Base-by-base conservation (phyloP, 345 rosid species). In the Schrenkiella parvula region DNA sequence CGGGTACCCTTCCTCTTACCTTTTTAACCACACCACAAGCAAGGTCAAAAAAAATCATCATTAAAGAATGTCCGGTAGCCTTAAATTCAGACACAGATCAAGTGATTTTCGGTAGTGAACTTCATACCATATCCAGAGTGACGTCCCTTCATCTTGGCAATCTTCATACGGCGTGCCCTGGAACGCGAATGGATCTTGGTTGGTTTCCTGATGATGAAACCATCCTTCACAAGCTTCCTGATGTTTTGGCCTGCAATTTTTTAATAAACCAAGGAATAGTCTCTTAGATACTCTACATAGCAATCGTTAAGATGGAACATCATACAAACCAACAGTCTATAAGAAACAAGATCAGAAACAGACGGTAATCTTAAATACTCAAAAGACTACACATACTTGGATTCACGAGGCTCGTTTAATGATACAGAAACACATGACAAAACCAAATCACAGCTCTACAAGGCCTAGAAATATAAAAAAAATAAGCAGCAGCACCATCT, bases 151-250 rank as follows among this genome's bases (percentile, higher is more conserved):
- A 91, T 86, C 72, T 91, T 93, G 31, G 98, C 98, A 41, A 83
- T 93, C 83, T 88, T 91, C 97, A 91, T 87, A 0, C 90, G 86
- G 0, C 98, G 91, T 0, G 98, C 98, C 23, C 97, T 88, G 15
- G 98, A 88, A 2, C 97, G 93, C 15, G 98, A 93, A 81, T 93
- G 98, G 51, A 93, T 93, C 89, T 93, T 91, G 2, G 98, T 91
- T 61, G 97, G 98, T 58, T 91, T 93, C 85, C 91, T 89, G 79
- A 93, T 93, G 74, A 93, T 87, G 71, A 93, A 93, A 53, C 98
- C 98, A 85, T 93, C 96, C 81, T 89, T 93, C 54, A 93, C 96
- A 70, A 91, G 83, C 87, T 91, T 93, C 93, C 98, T 87, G 34
- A 93, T 84, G 74, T 91, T 93, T 65, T 87, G 97, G 50, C 98